Percentiles rank a stretch among this genome's conserved stretches.
phyloP scores from a whole-genome alignment of 352 stramenopile species.

The Pythium inflatum region DNA sequence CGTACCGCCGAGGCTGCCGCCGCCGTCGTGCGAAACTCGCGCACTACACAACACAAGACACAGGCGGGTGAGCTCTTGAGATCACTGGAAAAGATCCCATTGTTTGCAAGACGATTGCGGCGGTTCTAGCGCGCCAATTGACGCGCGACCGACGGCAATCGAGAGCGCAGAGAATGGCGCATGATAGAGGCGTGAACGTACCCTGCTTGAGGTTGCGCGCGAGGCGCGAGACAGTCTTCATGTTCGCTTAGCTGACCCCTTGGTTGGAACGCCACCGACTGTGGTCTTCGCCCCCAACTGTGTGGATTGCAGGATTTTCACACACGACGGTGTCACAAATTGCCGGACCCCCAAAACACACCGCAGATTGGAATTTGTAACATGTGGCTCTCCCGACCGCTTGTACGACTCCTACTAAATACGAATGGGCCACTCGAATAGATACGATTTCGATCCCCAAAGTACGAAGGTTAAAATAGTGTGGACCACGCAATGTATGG shows the following conservation, averaged over 20 bases:
- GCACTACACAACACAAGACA: slow-evolving; percentile 16
- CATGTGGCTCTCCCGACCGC: slow-evolving; percentile 8
- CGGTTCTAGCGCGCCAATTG: slow-evolving; percentile 8
- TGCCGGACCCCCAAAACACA: slow-evolving; percentile 23
- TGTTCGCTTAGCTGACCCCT: slow-evolving; percentile 4
- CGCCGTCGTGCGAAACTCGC: slow-evolving; percentile 36
- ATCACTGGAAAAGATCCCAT: background rate
- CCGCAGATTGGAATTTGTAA: slow-evolving; percentile 34
- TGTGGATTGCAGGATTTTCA: slow-evolving; percentile 15
- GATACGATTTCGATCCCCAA: no score
- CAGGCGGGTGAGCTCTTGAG: no score
- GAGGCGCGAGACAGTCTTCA: slow-evolving; percentile 37
- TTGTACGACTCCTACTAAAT: slow-evolving; percentile 7
- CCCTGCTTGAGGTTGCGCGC: slow-evolving; percentile 38
- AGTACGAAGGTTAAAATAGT: slow-evolving; percentile 3
- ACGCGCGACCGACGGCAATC: background rate
- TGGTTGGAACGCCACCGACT: slow-evolving; percentile 32
- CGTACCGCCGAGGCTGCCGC: slow-evolving; percentile 36
- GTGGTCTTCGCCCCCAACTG: slow-evolving; percentile 19
- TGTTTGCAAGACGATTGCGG: background rate
- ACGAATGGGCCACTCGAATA: no score
- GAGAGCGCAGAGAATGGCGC: background rate
- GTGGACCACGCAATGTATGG: slow-evolving; percentile 21
- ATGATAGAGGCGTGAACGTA: background rate
- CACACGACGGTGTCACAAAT: slow-evolving; percentile 32